Evolutionary conservation across 2,329 filamentous ascomycete species (phyloP), one percentile per base, ranked within the genome.

Genomic region (Xylariaceae sp.): DNA sequence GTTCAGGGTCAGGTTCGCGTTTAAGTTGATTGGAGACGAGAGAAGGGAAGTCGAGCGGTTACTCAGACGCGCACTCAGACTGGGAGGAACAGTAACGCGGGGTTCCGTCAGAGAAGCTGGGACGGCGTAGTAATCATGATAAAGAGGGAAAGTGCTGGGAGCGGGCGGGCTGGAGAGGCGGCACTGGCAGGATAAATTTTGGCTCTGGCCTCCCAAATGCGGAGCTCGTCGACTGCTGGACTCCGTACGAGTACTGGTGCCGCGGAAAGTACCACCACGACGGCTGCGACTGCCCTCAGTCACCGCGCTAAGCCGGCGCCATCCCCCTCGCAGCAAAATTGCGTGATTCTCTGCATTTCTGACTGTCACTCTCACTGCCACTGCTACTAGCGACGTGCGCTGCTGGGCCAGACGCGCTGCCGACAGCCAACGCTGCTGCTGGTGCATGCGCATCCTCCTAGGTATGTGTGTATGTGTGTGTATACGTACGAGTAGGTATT

Each of bases 151-250:
- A 53, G 52, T 8, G 37, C 37, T 30, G 23, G 23, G 23, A 30
- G 23, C 23, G 23, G 23, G 23, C 23, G 23, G 23, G 23, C 23
- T 30, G 23, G 23, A 30, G 23, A 30, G 23, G 23, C 23, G 23
- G 23, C 17, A 18, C 17, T 18, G 17, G 17, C 23, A 30, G 23
- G 11, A 41, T 41, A 59, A 51, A 41, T 66, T 67, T 67, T 59
- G 61, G 59, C 59, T 61, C 61, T 8, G 37, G 37, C 13, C n/a
- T 11, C 63, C 58, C 64, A 47, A 66, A 66, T 62, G 64, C 66
- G 67, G 68, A 60, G 61, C 52, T 15, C 13, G 10, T 15, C 5
- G 41, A n/a, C 11, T 45, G n/a, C 41, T n/a, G 5, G 10, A 30
- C 23, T 30, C n/a, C 5, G 11, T 15, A 45, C 41, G 11, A 45